Percentiles rank a stretch among this genome's conserved stretches.
Conservation (phyloP, 306 rosid species). For the Fragaria iinumae region DNA sequence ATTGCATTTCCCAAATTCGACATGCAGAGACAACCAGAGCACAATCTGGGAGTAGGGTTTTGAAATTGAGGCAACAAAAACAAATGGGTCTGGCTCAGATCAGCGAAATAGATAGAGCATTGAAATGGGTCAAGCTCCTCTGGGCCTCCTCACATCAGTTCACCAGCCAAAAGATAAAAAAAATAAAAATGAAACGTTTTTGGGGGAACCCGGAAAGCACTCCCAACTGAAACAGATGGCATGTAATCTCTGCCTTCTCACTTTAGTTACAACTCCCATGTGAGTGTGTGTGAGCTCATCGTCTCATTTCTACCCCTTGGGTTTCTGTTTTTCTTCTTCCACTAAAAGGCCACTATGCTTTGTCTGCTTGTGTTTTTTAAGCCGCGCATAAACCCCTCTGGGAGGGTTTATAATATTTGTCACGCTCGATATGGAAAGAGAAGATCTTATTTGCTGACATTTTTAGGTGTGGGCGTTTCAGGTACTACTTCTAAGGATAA, state of each 20-base stretch:
- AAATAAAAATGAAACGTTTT: constrained; percentile 6
- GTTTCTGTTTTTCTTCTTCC: not conserved
- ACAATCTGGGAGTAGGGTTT: constrained; percentile 22
- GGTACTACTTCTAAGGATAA: not conserved
- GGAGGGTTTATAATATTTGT: constrained; percentile 6
- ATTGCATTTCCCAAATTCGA: constrained; percentile 8
- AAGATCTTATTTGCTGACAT: not conserved
- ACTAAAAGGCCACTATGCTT: constrained; percentile 26
- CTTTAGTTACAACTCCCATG: constrained; percentile 43
- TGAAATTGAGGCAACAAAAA: constrained; percentile 12
- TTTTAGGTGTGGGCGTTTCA: not conserved
- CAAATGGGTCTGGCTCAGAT: constrained; percentile 13
- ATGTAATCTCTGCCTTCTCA: constrained; percentile 18
- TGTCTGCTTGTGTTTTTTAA: constrained; percentile 38
- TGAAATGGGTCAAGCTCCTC: not conserved
- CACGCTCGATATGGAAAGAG: not conserved
- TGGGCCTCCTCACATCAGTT: constrained; percentile 24
- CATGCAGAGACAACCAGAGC: constrained; percentile 26
- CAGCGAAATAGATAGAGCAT: constrained; percentile 3
- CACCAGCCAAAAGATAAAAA: not conserved
- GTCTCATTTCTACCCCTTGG: constrained; percentile 15
- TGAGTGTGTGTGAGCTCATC: constrained; percentile 27
- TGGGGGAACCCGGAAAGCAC: constrained; percentile 39
- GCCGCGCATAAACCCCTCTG: constrained; percentile 8
- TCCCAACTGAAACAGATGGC: constrained; percentile 38